Evolutionary conservation across 805 yeast species (phyloP), one percentile per base, ranked within the genome.

Genomic region (Wickerhamiella brachini): DNA sequence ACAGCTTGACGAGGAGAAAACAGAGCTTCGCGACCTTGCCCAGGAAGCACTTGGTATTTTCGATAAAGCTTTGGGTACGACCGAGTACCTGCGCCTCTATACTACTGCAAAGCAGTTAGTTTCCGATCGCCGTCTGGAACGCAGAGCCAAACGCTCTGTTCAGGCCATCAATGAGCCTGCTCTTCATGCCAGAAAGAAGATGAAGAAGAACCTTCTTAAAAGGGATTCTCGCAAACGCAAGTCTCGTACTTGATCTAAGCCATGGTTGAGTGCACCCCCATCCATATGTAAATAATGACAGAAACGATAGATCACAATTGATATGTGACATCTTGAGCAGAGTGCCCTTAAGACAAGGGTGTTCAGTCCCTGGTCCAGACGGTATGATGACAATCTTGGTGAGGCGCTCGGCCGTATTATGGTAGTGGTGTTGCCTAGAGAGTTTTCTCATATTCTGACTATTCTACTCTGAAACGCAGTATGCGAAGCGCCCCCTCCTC

Each of bases 141-240:
- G 97, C 66, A 79, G 74, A 62, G 76, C 84, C 0, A 82, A 81
- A 62, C 74, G 88, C 52, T 83, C 95, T 0, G 81, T 83, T 53
- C 68, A 86, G 62, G 83, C 87, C 2, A 72, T 89, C 10, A 76
- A 74, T 20, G 84, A 83, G 3, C 97, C 97, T 0, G 95, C 83
- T 15, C 67, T 76, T 43, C 81, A 86, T n/a, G 93, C 95, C 1
- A 76, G 75, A 57, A 78, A 85, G 65, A 85, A 83, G 68, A 62
- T 85, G 60, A 81, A 73, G 67, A 85, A 84, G 65, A 94, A 89
- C 68, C 78, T 74, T 39, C 76, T 81, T 59, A 75, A 77, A 26
- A 79, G 89, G 64, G 93, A 84, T 55, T 85, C 82, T 71, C 76
- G 95, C 65, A 49, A 51, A 17, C 41, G 22, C 12, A 50, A 49